phyloP scores from a whole-genome alignment of 1,284 basidiomycete species.

The Boletus sp. region DNA sequence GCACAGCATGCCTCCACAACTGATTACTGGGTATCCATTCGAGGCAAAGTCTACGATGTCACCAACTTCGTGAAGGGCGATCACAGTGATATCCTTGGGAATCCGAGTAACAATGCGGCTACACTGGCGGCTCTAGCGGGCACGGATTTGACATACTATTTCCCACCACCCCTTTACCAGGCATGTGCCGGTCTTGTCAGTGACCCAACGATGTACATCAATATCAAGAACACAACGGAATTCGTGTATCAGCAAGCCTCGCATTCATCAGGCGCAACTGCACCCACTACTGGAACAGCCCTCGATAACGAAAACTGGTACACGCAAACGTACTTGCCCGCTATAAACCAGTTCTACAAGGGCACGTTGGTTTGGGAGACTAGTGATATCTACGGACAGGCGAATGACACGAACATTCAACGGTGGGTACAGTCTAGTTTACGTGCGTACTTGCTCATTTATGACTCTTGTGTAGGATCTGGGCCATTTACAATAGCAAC shows the following conservation, averaged over 20 bases:
- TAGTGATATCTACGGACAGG: constrained; percentile 50
- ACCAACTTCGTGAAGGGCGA: constrained; percentile 84
- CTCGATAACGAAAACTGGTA: constrained; percentile 79
- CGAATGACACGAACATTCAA: constrained; percentile 46
- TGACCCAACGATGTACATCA: constrained; percentile 52
- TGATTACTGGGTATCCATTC: constrained; percentile 87
- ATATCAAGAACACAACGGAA: constrained; percentile 67
- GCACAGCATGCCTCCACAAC: constrained; percentile 65
- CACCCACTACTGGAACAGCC: constrained; percentile 44
- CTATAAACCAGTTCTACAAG: constrained; percentile 76
- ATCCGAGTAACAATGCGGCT: constrained; percentile 66
- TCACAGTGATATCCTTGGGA: constrained; percentile 76
- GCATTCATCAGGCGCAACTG: constrained; percentile 72
- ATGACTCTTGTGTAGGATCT: constrained; percentile 50
- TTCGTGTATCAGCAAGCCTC: constrained; percentile 59
- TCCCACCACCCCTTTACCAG: constrained; percentile 78
- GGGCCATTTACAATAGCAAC: constrained; percentile 73
- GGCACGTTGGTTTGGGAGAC: constrained; percentile 77
- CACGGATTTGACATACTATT: constrained; percentile 85
- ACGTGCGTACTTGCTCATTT: constrained; percentile 4
- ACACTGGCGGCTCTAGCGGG: constrained; percentile 78
- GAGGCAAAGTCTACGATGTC: constrained; percentile 93
- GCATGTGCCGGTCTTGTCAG: constrained; percentile 80
- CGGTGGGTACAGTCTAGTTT: constrained; percentile 44
- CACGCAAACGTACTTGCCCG: constrained; percentile 66